Conservation (phyloP, 495 filamentous ascomycete genomes). For the Aspergillus cristatus region DNA sequence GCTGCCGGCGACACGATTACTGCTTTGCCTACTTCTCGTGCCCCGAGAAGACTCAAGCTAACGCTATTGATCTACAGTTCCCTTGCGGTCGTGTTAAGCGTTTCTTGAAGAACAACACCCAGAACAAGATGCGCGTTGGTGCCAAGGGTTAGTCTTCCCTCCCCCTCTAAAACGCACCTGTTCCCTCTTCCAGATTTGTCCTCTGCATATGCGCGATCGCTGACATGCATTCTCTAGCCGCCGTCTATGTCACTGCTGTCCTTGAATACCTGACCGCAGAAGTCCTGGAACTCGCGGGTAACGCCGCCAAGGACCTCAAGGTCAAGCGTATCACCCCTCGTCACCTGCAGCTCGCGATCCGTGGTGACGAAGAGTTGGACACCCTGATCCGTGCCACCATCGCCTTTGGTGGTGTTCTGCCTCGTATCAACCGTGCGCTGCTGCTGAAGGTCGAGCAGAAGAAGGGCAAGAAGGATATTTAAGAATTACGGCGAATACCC, state of each 20-base stretch:
- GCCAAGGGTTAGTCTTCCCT: conserved; percentile 62
- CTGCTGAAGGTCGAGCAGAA: conserved; percentile 99
- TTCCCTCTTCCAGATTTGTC: conserved; percentile 1
- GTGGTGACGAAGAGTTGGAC: conserved; percentile 96
- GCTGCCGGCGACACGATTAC: no score
- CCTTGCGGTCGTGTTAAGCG: conserved; percentile 99
- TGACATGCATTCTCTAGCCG: conserved; percentile 43
- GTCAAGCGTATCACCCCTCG: conserved; percentile 99
- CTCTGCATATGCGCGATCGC: neutral
- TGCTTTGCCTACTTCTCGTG: neutral
- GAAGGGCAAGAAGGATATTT: conserved; percentile 61
- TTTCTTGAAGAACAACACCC: conserved; percentile 98
- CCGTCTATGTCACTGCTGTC: conserved; percentile 96
- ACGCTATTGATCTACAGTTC: conserved; percentile 53
- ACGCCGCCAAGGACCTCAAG: conserved; percentile 98
- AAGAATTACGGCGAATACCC: conserved; percentile 20
- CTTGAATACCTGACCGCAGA: conserved; percentile 97
- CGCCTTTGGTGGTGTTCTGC: conserved; percentile 94
- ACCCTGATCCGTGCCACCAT: conserved; percentile 96
- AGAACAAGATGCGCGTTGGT: conserved; percentile 99
- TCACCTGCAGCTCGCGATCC: conserved; percentile 95
- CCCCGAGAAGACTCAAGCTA: conserved; percentile 3
- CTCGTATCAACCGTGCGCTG: conserved; percentile 96
- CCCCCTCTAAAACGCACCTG: no score
- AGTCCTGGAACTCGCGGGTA: conserved; percentile 96